Base-by-base conservation (phyloP, 768 basidiomycete genomes). In the Trametes cubensis region DNA sequence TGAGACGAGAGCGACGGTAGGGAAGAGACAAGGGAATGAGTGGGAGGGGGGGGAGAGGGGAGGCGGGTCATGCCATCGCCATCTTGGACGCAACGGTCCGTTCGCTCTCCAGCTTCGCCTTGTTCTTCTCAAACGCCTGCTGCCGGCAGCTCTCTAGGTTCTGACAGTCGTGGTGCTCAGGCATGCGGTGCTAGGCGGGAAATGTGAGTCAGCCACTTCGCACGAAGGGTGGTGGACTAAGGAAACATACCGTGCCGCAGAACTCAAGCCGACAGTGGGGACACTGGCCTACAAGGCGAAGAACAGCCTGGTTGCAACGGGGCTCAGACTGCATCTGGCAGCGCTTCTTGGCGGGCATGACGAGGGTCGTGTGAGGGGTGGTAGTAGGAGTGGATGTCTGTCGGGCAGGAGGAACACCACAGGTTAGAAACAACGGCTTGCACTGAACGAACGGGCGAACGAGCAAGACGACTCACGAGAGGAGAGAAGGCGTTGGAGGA, bases 101-200 rank as follows among this genome's bases (percentile, higher is more conserved):
- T 76, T 95, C 93, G 68, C 87, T 86, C 81, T 94, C 92, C 60
- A 95, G 78, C 78, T 91, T 91, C 55, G 78, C 81, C 85, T 94
- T 94, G 81, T 95, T 94, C 71, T 84, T 82, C 66, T 92, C 86
- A 72, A 94, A 95, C 20, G 93, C 93, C 75, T 92, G 88, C 74
- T 92, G 89, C 65, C 88, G 80, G 77, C 93, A 95, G 74, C 87
- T 87, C 72, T 90, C 87, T 64, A 95, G 78, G 63, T 93, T 89
- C 66, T 84, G 83, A 78, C 93, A 95, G 58, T 83, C 82, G 74
- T 95, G 93, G 68, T 92, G 90, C 73, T 95, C 94, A 7, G 94
- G 92, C 65, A 95, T 81, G 62, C 93, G 90, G 72, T 95, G 94
- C 90, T 94, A 67, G 61, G 21, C 17, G 25, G 60, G 60, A 45